Evolutionary conservation across 2,329 filamentous ascomycete species (phyloP), one percentile per base, ranked within the genome.

Genomic region (Bipolaris cookei): DNA sequence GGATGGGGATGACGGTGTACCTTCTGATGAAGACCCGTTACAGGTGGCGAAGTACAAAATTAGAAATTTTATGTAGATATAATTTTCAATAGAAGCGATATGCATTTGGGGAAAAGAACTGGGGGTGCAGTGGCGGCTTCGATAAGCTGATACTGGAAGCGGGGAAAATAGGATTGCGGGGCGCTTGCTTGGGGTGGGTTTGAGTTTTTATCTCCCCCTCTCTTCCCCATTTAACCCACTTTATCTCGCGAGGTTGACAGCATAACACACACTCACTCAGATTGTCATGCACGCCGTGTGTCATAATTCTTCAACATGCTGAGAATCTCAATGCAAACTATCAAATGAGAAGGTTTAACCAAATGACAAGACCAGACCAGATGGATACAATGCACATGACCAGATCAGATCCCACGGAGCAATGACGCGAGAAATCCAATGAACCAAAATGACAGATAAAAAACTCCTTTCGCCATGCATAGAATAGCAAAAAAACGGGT

Each of bases 1-100:
- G 54, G 54, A 47, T 57, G 64, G 65, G 72, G 72, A 75, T 75
- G 58, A 71, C 67, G 67, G 65, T 66, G 57, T 56, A 70, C 68
- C 71, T 75, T 72, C 72, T 69, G 65, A 68, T 58, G 63, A 56
- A 63, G 69, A 76, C 73, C 72, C 73, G 49, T 67, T 66, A 75
- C 73, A 76, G 72, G 73, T 76, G 56, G 37, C 39, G 45, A 58
- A 43, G 25, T 60, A 47, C 30, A 0, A 41, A 50, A 48, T 50
- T 45, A 41, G 1, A 18, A 5, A 5, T 2, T 8, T 25, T 62
- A 67, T 67, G 66, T 13, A 8, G 0, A 2, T 14, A 28, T 25
- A 0, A 1, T 16, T 0, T 1, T 0, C 1, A 18, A 4, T 2
- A 1, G 0, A 11, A 30, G 25, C 3, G 23, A 8, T 8, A 16